phyloP scores from a whole-genome alignment of 768 basidiomycete species.

The Pleurotus tuoliensis region DNA sequence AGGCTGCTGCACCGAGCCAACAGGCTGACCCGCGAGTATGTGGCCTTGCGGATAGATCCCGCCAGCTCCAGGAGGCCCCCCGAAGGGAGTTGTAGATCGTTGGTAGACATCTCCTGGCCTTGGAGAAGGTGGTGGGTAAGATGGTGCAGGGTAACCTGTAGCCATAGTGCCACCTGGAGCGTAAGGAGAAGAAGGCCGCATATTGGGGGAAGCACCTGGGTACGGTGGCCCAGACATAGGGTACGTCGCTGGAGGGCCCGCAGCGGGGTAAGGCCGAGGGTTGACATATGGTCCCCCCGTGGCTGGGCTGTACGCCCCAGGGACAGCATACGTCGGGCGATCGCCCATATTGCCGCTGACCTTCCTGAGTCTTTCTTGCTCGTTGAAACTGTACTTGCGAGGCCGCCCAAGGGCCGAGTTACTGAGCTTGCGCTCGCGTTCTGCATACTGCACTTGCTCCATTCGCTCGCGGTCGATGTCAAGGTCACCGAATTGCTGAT shows the following conservation, averaged over 20 bases:
- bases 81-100: constrained; percentile 41
- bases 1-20: constrained; percentile 28
- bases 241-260: constrained; percentile 12
- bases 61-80: constrained; percentile 19
- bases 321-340: constrained; percentile 17
- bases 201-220: constrained; percentile 40
- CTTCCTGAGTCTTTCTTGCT: constrained; percentile 33
- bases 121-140: constrained; percentile 33
- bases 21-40: constrained; percentile 50
- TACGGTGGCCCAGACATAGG: constrained; percentile 13
- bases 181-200: constrained; percentile 40
- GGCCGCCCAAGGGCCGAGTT: constrained; percentile 29
- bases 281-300: constrained; percentile 18
- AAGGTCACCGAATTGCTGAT: constrained; percentile 11
- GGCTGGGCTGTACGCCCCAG: constrained; percentile 25
- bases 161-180: constrained; percentile 18
- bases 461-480: constrained; percentile 27
- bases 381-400: constrained; percentile 42
- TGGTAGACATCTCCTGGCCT: constrained; percentile 31
- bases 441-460: constrained; percentile 24
- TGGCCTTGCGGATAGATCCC: constrained; percentile 55
- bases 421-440: constrained; percentile 31
- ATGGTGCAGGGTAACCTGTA: constrained; percentile 28
- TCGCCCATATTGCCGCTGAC: constrained; percentile 35
- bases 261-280: constrained; percentile 21